Evolutionary conservation across 306 rosid genomes (phyloP), one percentile per base, ranked within the genome.

Genomic region (Cucurbita moschata): DNA sequence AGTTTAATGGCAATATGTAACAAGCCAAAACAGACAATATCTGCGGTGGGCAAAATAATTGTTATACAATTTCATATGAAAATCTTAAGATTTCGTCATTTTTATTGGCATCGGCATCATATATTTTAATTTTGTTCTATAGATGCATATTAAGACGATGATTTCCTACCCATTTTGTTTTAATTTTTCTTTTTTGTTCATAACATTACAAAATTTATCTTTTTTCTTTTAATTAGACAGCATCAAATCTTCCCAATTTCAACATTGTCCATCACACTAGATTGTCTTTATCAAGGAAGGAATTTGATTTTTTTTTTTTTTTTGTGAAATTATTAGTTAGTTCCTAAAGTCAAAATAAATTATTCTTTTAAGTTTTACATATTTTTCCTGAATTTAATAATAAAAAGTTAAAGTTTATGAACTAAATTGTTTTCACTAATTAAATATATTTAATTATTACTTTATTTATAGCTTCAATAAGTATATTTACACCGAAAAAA

Each of bases 121-220:
- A 1, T 8, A 55, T 3, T 21, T 4, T 23, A 26, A 10, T 23
- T 57, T 57, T 30, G 12, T 58, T 10, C 12, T 9, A 10, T 58
- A 10, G 26, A 11, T 26, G 7, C 14, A 10, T 19, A 12, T 6
- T 23, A 21, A 67, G 37, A 19, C 10, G 12, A 43, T 2, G 16
- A 43, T 9, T 39, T 18, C 21, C 54, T 18, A 19, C 56, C 10
- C 1, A 11, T 67, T 30, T 30, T 30, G 2, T 30, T 9, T 46
- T 40, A 40, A 67, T 55, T 67, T 67, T 67, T 46, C 21, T 0
- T 19, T 46, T 67, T 67, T 44, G 56, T 67, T 44, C 40, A 67
- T 46, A 67, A 67, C 73, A 46, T 67, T 67, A 67, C 73, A 67
- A 67, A 67, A 43, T 21, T 23, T 67, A 55, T 67, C 72, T 67